Base-by-base conservation (phyloP, 495 filamentous ascomycete genomes). In the Hypoxylon intermedium region DNA sequence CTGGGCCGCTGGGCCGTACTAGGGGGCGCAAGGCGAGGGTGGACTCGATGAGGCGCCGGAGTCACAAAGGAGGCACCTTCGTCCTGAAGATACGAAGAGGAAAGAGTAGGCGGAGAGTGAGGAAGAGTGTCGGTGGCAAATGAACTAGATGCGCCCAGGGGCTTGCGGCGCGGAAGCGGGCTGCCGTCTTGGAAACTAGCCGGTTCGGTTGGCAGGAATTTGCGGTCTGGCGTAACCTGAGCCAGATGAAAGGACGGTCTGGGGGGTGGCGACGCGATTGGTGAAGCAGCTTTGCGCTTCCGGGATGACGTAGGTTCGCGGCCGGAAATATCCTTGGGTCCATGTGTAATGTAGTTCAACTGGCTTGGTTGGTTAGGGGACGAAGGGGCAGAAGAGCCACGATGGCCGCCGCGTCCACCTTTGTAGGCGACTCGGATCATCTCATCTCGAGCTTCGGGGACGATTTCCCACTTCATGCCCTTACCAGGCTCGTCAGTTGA, bases 391-490 rank as follows among this genome's bases (percentile, higher is more conserved):
- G 82, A 85, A 6, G 81, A 84, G 21, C 79, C 79, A 23, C 84
- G 75, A 65, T 76, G 87, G 66, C 67, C 86, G 74, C 79, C 85
- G 67, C 77, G 82, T 68, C 74, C 82, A 34, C 76, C 77, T 18
- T 73, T 82, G 60, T 61, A 82, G 9, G 76, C 76, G 18, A 65
- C 72, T 37, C 72, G 73, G 6, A 78, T 66, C 80, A 85, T 82
- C 42, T 95, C 91, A 5, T 96, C 89, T 21, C 89, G 87, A 36
- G 86, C 77, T 47, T 92, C 90, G 0, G 86, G 83, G 1, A 90
- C 86, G 68, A 98, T 89, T 72, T 89, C 86, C 94, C 94, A 98
- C 70, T 97, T 97, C 93, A 97, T 97, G 19, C 94, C 94, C 75
- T 98, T 98, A 2, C 94, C 94, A 1, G 94, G 94, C 68, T 98